Evolutionary conservation across 2,329 filamentous ascomycete species (phyloP).

Genomic region (Aspergillus niger): DNA sequence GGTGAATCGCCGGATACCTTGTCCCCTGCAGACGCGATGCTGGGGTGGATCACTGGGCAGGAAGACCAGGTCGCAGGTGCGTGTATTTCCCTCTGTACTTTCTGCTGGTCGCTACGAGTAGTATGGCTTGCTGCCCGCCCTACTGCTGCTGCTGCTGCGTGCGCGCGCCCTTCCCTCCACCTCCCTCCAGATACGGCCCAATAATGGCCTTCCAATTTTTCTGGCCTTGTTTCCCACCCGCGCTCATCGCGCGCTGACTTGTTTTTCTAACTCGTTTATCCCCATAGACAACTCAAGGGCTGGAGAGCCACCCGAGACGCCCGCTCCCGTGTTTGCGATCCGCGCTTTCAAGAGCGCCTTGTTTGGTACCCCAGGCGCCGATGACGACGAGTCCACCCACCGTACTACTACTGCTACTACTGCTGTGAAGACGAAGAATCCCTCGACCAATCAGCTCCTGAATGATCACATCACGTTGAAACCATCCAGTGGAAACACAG

Average conservation of each 20-base stretch:
- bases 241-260: constrained; percentile 16
- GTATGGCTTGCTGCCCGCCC: constrained; percentile 14
- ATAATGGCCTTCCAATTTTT: constrained; percentile 12
- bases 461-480: constrained; percentile 26
- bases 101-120: too few species aligned
- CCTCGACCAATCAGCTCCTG: constrained; percentile 20
- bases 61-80: constrained; percentile 31
- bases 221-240: constrained; percentile 5
- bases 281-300: constrained; percentile 52
- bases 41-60: constrained; percentile 39
- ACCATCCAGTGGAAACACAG: constrained; percentile 22
- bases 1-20: constrained; percentile 3
- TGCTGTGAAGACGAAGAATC: constrained; percentile 16
- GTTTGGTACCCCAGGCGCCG: constrained; percentile 63
- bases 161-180: constrained; percentile 2
- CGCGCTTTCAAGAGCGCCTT: constrained; percentile 67
- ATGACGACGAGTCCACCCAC: constrained; percentile 41
- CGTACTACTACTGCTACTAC: constrained; percentile 3
- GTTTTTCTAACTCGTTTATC: constrained; percentile 17
- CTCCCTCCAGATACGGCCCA: constrained; percentile 5
- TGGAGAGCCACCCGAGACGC: constrained; percentile 63
- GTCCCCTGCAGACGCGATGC: constrained; percentile 29
- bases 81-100: constrained; percentile 18
- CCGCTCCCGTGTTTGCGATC: constrained; percentile 66
- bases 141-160: constrained; percentile 6